Conservation (phyloP, 208 protist genomes). For the Vickermania spadyakhi region DNA sequence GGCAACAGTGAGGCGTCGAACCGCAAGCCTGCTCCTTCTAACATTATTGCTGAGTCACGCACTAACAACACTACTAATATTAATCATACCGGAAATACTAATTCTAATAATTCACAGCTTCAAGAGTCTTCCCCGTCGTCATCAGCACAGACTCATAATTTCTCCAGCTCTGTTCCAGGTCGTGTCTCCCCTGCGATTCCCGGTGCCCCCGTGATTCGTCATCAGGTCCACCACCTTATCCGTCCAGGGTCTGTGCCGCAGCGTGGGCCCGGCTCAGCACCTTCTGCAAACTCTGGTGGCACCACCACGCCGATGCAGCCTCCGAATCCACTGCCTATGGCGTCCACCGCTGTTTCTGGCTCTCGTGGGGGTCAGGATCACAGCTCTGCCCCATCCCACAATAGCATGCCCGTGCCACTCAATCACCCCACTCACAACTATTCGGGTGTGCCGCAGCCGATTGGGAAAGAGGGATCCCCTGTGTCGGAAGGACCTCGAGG, state of each 20-base stretch:
- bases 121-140: neutral
- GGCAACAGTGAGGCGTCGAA: neutral
- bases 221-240: neutral
- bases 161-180: too few species aligned
- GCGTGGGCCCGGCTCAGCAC: neutral
- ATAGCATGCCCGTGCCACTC: too few species aligned
- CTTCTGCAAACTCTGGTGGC: neutral
- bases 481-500: neutral
- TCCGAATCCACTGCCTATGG: too few species aligned
- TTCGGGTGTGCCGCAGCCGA: neutral
- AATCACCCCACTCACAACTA: too few species aligned
- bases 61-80: neutral
- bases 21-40: neutral
- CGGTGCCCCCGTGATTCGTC: neutral
- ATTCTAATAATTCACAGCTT: too few species aligned
- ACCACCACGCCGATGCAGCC: neutral
- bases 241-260: neutral
- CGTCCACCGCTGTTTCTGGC: too few species aligned
- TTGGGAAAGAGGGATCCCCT: neutral
- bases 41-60: neutral
- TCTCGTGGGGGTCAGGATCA: too few species aligned
- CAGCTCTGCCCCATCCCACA: neutral
- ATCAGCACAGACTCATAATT: neutral
- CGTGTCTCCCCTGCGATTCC: too few species aligned
- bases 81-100: neutral